A percentile compares a stretch with the other conserved stretches of the same genome.
These are phyloP conservation scores for Fusarium haematococcum DNA, from an alignment of 2,329 filamentous ascomycete species.

Conservation along the genomic window DNA sequence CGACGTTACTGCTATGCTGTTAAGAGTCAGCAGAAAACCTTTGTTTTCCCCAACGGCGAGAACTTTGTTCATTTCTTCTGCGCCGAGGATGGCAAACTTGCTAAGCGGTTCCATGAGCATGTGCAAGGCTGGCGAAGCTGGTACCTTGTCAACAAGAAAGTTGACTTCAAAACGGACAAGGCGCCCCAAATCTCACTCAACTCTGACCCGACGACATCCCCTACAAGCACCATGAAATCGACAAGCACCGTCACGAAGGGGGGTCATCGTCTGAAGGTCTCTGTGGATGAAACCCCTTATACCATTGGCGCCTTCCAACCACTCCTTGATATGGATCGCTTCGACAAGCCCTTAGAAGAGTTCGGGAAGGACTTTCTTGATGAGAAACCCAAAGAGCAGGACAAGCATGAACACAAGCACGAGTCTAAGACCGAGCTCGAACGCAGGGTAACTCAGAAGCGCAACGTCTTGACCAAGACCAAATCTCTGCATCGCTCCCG, in stretches of 20 bases:
- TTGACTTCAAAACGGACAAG: conserved; percentile 52
- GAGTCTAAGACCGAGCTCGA: conserved; percentile 25
- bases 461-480: conserved; percentile 30
- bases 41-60: conserved; percentile 82
- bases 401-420: conserved; percentile 9
- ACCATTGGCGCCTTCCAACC: conserved; percentile 77
- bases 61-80: conserved; percentile 95
- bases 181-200: conserved; percentile 18
- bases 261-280: conserved; percentile 51
- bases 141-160: conserved; percentile 84
- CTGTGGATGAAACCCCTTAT: conserved; percentile 63
- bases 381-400: conserved; percentile 24
- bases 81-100: conserved; percentile 76
- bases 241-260: conserved; percentile 30
- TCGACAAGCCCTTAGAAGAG: conserved; percentile 65
- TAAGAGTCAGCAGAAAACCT: conserved; percentile 91
- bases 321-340: conserved; percentile 71
- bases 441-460: conserved; percentile 28
- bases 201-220: conserved; percentile 14
- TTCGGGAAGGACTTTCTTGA: conserved; percentile 58
- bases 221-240: conserved; percentile 55
- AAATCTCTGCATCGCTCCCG: conserved; percentile 45
- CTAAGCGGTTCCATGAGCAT: conserved; percentile 75
- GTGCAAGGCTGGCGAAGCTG: conserved; percentile 90
- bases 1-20: conserved; percentile 89